Percentiles rank a stretch among this genome's conserved stretches.
These are phyloP conservation scores for Phytophthora macrochlamydospora DNA, from an alignment of 352 stramenopile genomes.

Conservation along the genomic window DNA sequence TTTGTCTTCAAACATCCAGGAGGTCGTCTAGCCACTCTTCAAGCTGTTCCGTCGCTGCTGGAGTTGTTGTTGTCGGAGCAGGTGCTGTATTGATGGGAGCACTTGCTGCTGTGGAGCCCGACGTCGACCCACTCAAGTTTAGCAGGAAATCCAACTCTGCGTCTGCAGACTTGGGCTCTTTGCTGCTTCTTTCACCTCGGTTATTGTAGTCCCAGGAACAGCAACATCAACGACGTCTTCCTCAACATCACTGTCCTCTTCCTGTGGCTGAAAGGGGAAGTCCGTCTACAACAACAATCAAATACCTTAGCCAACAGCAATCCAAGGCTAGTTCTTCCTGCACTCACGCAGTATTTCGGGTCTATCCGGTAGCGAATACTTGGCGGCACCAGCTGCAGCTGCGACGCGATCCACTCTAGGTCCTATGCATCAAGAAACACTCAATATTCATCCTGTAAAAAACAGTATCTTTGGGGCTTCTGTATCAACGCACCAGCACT, in stretches of 20 bases:
- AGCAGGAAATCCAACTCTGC: constrained; percentile 50
- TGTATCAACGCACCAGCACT: constrained; percentile 40
- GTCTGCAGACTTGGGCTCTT: constrained; percentile 18
- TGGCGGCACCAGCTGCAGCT: constrained; percentile 52
- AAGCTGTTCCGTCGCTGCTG: constrained; percentile 40
- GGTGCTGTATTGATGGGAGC: constrained; percentile 1
- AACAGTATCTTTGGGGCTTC: too few relatives aligned
- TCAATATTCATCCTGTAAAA: neutral
- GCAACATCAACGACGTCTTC: constrained; percentile 4
- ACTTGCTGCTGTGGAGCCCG: constrained; percentile 2
- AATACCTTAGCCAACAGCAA: constrained; percentile 1
- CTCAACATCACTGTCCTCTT: constrained; percentile 10
- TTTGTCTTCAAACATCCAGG: constrained; percentile 42
- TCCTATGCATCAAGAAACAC: constrained; percentile 39
- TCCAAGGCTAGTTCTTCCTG: neutral
- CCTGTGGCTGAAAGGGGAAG: constrained; percentile 41
- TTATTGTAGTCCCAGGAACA: neutral
- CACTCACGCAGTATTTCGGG: constrained; percentile 74
- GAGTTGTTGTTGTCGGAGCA: constrained; percentile 15
- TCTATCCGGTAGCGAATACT: constrained; percentile 71
- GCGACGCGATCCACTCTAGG: constrained; percentile 67
- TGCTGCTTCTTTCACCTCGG: neutral
- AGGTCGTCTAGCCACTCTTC: constrained; percentile 81
- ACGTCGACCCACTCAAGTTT: constrained; percentile 37
- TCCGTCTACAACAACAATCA: constrained; percentile 36